Evolutionary conservation across 805 yeast species (phyloP), one percentile per base, ranked within the genome.

Genomic region (Brettanomyces sp.): DNA sequence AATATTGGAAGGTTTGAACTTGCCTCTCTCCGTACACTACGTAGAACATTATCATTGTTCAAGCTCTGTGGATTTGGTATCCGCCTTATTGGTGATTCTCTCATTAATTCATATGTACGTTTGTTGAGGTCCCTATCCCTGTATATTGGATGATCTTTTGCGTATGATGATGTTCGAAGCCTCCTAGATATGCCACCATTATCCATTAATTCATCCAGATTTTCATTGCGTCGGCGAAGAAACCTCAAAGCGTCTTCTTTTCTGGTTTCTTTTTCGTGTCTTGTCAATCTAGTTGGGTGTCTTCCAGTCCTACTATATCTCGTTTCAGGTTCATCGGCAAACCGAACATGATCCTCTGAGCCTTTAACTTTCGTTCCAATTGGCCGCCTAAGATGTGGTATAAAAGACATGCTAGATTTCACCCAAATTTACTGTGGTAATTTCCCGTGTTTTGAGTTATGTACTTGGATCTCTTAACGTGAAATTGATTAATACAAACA

Each of bases 71-170:
- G 39, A 32, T 46, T 42, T 1, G 47, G 41, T 30, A 59, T 51
- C 12, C 39, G 41, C 22, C 54, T 48, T 7, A 61, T 60, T 1
- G 65, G 65, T 3, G 55, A 52, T 40, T 60, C 65, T 2, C 60
- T 60, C 7, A 60, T 36, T 11, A 60, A 43, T 34, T 60, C 62
- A 43, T 58, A 53, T 1, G 58, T 49, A 40, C 52, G 56, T 33
- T 48, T 52, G 41, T 49, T 49, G 12, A 52, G 51, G 4, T 55
- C 50, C 36, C 42, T 51, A 11, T 50, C 52, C 22, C 46, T 42
- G n/a, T 38, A 3, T 5, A 11, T 46, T 50, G 22, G 42, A 41
- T 33, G 40, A 18, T 28, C 39, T 42, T 22, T 41, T 35, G 36
- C 42, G 39, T 14, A 40, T 21, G 34, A 23, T 18, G 25, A 33